Conservation (phyloP, 495 filamentous ascomycete genomes). For the Thermochaetoides thermophila region DNA sequence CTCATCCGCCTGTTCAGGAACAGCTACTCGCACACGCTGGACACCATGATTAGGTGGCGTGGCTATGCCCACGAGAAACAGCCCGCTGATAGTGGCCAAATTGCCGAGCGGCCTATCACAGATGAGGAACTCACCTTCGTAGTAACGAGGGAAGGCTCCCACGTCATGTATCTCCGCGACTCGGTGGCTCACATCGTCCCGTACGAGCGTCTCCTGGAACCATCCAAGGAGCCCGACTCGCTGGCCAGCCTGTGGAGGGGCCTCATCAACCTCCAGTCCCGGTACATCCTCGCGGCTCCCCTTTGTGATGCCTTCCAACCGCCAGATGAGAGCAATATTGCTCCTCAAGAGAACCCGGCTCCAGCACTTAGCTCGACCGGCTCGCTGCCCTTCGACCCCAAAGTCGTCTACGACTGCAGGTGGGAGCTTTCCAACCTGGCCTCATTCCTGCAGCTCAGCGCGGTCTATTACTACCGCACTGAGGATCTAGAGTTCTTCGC, state of each 20-base stretch:
- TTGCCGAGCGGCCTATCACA: conserved; percentile 21
- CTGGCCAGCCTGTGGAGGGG: conserved; percentile 46
- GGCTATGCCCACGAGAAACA: conserved; percentile 34
- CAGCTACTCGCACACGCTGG: conserved; percentile 45
- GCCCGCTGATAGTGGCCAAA: no score
- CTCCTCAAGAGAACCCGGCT: conserved; percentile 32
- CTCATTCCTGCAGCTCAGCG: conserved; percentile 44
- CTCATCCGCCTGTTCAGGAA: conserved; percentile 48
- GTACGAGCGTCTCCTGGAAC: conserved; percentile 40
- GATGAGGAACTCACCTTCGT: conserved; percentile 50
- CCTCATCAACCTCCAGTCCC: conserved; percentile 42
- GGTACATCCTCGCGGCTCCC: conserved; percentile 42
- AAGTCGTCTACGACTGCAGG: conserved; percentile 47
- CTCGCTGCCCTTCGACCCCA: conserved; percentile 29
- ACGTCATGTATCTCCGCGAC: conserved; percentile 54
- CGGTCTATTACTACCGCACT: conserved; percentile 42
- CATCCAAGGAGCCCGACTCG: conserved; percentile 32
- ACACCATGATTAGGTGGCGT: conserved; percentile 47
- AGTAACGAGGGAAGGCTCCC: conserved; percentile 51
- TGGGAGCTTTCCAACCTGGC: conserved; percentile 50
- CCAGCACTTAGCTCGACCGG: no score
- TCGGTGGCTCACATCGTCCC: conserved; percentile 48
- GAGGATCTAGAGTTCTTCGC: conserved; percentile 42
- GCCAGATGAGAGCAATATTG: conserved; percentile 37
- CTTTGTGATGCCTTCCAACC: conserved; percentile 51